Evolutionary conservation across 106 monocot genomes (phyloP), one percentile per base, ranked within the genome.

Genomic region (Dendrobium huoshanense): DNA sequence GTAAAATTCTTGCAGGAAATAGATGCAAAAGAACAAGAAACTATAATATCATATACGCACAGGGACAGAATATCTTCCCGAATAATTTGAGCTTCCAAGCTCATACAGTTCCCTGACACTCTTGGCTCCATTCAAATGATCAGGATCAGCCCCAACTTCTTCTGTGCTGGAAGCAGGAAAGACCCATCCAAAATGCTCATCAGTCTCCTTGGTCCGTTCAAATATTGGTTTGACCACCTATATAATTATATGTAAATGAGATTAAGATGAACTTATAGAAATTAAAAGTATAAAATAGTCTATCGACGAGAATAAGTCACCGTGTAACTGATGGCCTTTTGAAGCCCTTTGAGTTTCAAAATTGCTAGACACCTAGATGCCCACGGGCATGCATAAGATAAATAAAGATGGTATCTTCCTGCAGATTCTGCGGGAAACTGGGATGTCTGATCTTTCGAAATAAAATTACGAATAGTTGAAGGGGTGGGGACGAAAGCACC

Each of bases 301-400:
- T 2, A 24, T 24, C n/a, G 27, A 1, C 44, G 73, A 54, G 81
- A 81, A 58, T 70, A 9, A 75, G 8, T 72, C 75, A 90, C 91
- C 77, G 90, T 84, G 84, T 25, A 94, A 84, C 86, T 82, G 86
- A 96, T 94, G 4, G 90, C 89, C 41, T 85, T 80, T 27, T 94
- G 89, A 54, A 96, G 90, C 20, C 96, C 96, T 82, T 96, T 96
- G 47, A 94, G 85, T 86, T 90, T 97, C 75, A 97, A 20, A 80
- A 41, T 89, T 68, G 97, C 79, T 61, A 97, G 81, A 79, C 94
- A 94, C 82, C 94, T 89, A 77, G 84, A 90, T 84, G 97, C 97
- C 97, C 97, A 97, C 56, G 97, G 97, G 79, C 97, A 97, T 59
- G 92, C 94, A 85, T 94, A 97, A 59, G 96, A 94, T 61, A 94